These are phyloP conservation scores for Cudoniella acicularis DNA, from an alignment of 495 filamentous ascomycete species.

Conservation along the genomic window DNA sequence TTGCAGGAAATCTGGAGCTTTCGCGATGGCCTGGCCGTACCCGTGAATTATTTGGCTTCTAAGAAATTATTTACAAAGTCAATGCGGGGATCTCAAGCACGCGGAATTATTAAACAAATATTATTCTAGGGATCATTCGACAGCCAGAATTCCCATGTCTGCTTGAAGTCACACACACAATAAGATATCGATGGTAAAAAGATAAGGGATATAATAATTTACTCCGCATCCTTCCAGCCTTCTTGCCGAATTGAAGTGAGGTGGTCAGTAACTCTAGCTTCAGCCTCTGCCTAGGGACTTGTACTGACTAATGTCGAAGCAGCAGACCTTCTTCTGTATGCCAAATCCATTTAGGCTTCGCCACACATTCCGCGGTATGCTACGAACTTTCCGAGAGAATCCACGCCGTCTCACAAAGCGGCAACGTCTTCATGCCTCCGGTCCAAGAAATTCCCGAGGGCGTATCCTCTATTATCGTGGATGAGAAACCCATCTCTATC, in stretches of 20 bases:
- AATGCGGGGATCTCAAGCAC: not conserved
- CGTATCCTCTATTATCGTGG: slow-evolving; percentile 6
- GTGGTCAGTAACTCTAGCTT: too few species aligned
- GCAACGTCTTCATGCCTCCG: not conserved
- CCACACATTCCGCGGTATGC: not conserved
- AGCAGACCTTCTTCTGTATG: too few species aligned
- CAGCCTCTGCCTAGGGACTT: too few species aligned
- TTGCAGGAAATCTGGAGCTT: not conserved
- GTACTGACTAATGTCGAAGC: too few species aligned
- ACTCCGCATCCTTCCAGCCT: too few species aligned
- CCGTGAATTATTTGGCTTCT: slow-evolving; percentile 13
- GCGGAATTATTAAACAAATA: not conserved
- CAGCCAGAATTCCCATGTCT: too few species aligned
- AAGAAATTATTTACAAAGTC: not conserved
- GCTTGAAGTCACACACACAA: too few species aligned
- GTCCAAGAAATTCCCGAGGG: not conserved
- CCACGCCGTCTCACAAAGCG: not conserved
- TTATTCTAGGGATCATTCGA: too few species aligned
- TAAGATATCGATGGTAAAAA: too few species aligned
- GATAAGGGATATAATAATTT: too few species aligned
- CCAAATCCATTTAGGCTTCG: too few species aligned
- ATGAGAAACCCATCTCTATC: slow-evolving; percentile 15
- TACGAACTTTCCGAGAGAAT: not conserved
- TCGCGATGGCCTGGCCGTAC: slow-evolving; percentile 27
- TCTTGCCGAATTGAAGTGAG: too few species aligned